Evolutionary conservation across 495 filamentous ascomycete genomes (phyloP).

Genomic region (Chaetomium fimeti): DNA sequence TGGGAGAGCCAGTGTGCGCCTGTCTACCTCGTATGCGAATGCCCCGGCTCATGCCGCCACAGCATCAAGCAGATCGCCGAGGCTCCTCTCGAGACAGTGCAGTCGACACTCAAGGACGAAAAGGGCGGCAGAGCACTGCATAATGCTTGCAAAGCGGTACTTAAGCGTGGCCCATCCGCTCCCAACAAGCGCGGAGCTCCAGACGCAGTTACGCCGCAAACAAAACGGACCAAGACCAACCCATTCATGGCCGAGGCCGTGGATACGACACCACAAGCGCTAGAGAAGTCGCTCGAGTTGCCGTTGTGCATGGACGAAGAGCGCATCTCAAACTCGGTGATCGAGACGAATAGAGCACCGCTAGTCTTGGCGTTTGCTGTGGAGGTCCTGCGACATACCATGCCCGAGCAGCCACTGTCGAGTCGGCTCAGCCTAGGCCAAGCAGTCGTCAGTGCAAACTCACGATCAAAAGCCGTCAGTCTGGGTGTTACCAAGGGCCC

Average conservation of each 20-base stretch:
- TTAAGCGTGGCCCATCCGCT: conserved; percentile 42
- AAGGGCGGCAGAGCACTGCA: conserved; percentile 67
- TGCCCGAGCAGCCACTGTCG: conserved; percentile 79
- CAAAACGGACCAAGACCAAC: conserved; percentile 48
- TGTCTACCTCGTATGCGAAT: not conserved
- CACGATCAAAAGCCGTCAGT: conserved; percentile 68
- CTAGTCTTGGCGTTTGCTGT: conserved; percentile 79
- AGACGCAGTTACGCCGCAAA: conserved; percentile 16
- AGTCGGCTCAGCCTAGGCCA: conserved; percentile 76
- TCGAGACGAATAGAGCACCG: conserved; percentile 77
- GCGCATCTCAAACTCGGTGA: conserved; percentile 52
- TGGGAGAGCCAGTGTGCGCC: not conserved
- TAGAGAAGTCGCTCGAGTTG: conserved; percentile 65
- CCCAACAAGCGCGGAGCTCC: conserved; percentile 42
- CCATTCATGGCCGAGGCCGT: conserved; percentile 38
- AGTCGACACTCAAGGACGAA: conserved; percentile 62
- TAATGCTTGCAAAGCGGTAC: conserved; percentile 65
- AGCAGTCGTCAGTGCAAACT: conserved; percentile 75
- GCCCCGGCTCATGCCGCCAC: conserved; percentile 19
- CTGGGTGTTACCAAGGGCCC: conserved; percentile 67
- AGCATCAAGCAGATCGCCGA: conserved; percentile 65
- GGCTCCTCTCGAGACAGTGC: conserved; percentile 52
- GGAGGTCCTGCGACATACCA: conserved; percentile 68
- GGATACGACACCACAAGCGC: conserved; percentile 56
- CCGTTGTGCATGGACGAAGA: conserved; percentile 59